A percentile compares a stretch with the other conserved stretches of the same genome.
phyloP scores from a whole-genome alignment of 495 filamentous ascomycete species.

The Talaromyces trachyspermus region DNA sequence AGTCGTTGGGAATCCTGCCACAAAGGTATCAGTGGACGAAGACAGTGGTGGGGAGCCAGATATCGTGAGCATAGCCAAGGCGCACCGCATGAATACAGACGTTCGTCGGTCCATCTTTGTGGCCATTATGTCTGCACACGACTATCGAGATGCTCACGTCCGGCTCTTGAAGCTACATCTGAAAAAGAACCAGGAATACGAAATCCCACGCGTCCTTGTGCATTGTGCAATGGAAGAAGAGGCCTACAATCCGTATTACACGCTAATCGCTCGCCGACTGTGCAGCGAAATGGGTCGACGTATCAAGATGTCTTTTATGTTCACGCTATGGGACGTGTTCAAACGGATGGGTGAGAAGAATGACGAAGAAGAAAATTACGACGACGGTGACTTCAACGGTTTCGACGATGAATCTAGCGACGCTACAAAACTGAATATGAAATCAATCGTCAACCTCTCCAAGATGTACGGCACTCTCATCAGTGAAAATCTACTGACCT shows the following conservation, averaged over 20 bases:
- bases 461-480: conserved; percentile 76
- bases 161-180: conserved; percentile 75
- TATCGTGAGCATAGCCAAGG: conserved; percentile 64
- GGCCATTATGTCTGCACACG: conserved; percentile 71
- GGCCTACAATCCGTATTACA: conserved; percentile 88
- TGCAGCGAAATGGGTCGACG: conserved; percentile 58
- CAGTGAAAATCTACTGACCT: conserved; percentile 51
- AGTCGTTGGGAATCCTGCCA: conserved; percentile 10
- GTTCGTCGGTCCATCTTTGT: conserved; percentile 88
- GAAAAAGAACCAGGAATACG: conserved; percentile 75
- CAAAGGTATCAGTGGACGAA: conserved; percentile 17
- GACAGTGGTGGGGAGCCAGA: conserved; percentile 55
- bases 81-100: conserved; percentile 92
- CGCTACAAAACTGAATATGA: conserved; percentile 41
- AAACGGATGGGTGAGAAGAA: conserved; percentile 71
- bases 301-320: conserved; percentile 76
- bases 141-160: conserved; percentile 74
- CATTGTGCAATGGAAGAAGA: conserved; percentile 81
- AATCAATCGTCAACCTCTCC: conserved; percentile 79
- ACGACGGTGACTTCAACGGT: conserved; percentile 46
- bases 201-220: conserved; percentile 81
- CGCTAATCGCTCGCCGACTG: conserved; percentile 68
- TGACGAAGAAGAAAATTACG: conserved; percentile 46
- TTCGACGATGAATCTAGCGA: conserved; percentile 33
- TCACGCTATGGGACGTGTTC: conserved; percentile 80